These are phyloP conservation scores for Schizochytrium sp. DNA, from an alignment of 108 stramenopile genomes.

Conservation along the genomic window DNA sequence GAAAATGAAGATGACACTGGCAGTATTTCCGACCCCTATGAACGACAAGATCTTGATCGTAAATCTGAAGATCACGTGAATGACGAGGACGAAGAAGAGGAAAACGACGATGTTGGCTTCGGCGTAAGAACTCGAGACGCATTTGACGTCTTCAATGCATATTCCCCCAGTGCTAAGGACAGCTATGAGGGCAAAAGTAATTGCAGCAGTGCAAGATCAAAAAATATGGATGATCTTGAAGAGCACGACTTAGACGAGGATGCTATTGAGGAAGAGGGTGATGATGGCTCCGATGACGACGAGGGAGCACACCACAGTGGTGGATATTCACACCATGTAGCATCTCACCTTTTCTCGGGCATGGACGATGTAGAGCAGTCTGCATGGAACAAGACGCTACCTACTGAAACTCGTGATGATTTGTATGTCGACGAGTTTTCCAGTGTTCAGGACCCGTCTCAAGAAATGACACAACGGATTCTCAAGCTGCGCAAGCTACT, in stretches of 20 bases:
- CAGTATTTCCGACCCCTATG: no score
- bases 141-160: no score
- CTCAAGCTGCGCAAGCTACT: slow-evolving; percentile 9
- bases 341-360: neutral
- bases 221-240: neutral
- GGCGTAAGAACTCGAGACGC: no score
- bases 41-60: no score
- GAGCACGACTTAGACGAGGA: neutral
- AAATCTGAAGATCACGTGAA: no score
- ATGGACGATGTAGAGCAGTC: neutral
- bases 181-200: neutral
- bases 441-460: slow-evolving; percentile 11
- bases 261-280: neutral
- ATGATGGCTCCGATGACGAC: neutral
- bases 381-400: slow-evolving; percentile 30
- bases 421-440: slow-evolving; percentile 44
- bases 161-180: no score
- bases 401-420: neutral
- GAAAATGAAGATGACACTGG: no score
- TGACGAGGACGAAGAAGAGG: no score
- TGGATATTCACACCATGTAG: neutral
- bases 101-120: no score
- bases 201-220: neutral
- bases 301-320: neutral
- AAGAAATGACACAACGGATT: slow-evolving; percentile 51